Conservation (phyloP, 768 basidiomycete genomes). For the Phylloporus rhodoxanthus region DNA sequence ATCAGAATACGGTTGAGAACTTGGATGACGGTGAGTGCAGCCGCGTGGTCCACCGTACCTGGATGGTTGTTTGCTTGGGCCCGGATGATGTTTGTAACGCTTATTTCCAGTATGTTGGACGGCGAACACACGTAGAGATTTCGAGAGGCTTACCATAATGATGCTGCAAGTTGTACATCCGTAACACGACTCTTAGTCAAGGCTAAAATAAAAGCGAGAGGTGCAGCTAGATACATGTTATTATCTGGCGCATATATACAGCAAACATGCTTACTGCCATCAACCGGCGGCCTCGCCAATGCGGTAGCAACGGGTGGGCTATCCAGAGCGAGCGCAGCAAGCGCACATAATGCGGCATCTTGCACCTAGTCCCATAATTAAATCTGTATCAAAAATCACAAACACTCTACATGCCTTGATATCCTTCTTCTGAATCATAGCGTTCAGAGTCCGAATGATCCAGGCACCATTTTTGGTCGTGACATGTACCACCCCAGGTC, state of each 20-base stretch:
- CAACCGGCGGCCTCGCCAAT: slow-evolving; percentile 40
- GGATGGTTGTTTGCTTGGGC: slow-evolving; percentile 34
- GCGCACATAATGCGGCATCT: slow-evolving; percentile 57
- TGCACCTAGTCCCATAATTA: slow-evolving; percentile 40
- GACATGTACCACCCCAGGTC: slow-evolving; percentile 37
- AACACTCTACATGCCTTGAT: slow-evolving; percentile 38
- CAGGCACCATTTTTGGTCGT: slow-evolving; percentile 49
- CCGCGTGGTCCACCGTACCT: slow-evolving; percentile 37
- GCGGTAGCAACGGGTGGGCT: slow-evolving; percentile 47
- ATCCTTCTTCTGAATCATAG: slow-evolving; percentile 47
- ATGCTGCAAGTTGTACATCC: slow-evolving; percentile 66
- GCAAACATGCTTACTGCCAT: slow-evolving; percentile 33
- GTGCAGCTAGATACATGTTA: slow-evolving; percentile 7
- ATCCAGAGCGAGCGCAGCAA: slow-evolving; percentile 64
- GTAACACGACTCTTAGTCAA: slow-evolving; percentile 53
- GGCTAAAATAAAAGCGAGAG: slow-evolving; percentile 40
- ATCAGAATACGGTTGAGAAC: slow-evolving; percentile 59
- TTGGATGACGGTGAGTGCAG: slow-evolving; percentile 59
- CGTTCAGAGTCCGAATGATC: slow-evolving; percentile 48
- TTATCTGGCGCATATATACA: slow-evolving; percentile 2
- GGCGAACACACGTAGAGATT: background rate
- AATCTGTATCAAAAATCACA: background rate
- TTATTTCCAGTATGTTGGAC: slow-evolving; percentile 19
- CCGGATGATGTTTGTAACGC: slow-evolving; percentile 59
- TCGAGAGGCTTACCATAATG: slow-evolving; percentile 49